Base-by-base conservation (phyloP, 1,284 basidiomycete species). In the Trichosporon coremiiforme region DNA sequence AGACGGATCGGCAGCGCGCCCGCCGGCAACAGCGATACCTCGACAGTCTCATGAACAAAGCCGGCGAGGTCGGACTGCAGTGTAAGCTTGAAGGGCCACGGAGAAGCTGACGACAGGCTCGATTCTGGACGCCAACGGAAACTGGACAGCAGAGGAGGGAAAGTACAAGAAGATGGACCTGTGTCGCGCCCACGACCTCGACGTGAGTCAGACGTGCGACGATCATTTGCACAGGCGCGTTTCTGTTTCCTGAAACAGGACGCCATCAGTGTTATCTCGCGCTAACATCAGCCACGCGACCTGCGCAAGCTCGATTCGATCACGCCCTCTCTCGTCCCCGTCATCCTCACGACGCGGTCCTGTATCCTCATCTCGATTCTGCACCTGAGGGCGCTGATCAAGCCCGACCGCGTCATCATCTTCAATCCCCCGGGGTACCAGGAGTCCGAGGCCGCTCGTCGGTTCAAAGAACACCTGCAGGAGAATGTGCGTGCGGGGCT, bases 271-370 rank as follows among this genome's bases (percentile, higher is more conserved):
- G 13, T 25, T 9, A 9, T 35, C 5, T 9, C 15, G 35, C n/a
- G 8, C 70, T 70, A 67, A 68, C 66, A 13, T 65, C 80, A 98
- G 91, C 92, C 94, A 73, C 91, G 96, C 86, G 96, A 99, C 85
- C 87, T 99, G 55, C 90, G 96, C 69, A 98, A 98, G 85, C 94
- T 99, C 76, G 96, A 98, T 85, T 94, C 93, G 13, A 87, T 94
- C 73, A 68, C 36, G 2, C 72, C 72, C 1, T 89, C 95, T 70
- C 88, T 96, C 68, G 93, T 98, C 15, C 95, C 96, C 36, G 95
- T 94, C 47, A 97, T 98, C 78, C 87, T 99, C 62, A 89, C 93
- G 55, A 88, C 96, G 71, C 90, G 90, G 77, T 90, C 93, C 80
- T 93, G 92, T 64, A 91, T 98, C 74, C 86, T 98, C 73, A 92